A percentile compares a stretch with the other conserved stretches of the same genome.
These are phyloP conservation scores for Adansonia grandidieri DNA, from an alignment of 441 rosid genomes.

Conservation along the genomic window DNA sequence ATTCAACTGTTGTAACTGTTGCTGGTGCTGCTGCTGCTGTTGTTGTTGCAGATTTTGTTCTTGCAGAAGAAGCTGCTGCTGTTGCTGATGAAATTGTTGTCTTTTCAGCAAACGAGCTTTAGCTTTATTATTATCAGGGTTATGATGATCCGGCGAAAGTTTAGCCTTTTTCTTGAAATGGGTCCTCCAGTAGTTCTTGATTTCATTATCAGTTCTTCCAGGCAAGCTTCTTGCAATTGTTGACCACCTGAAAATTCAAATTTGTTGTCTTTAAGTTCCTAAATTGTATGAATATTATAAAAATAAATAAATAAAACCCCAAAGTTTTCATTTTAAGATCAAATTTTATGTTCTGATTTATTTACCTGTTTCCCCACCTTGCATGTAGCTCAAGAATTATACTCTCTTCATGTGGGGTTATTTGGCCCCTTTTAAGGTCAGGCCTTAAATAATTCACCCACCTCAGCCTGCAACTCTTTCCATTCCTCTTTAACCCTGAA, in stretches of 20 bases:
- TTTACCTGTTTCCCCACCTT: constrained; percentile 90
- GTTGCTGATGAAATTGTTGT: constrained; percentile 58
- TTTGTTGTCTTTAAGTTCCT: background rate
- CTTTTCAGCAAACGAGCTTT: constrained; percentile 58
- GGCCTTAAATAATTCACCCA: constrained; percentile 99
- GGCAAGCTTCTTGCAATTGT: constrained; percentile 92
- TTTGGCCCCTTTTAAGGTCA: constrained; percentile 90
- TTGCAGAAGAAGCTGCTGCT: constrained; percentile 30
- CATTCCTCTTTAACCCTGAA: constrained; percentile 83
- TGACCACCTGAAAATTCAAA: constrained; percentile 63
- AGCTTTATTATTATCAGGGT: constrained; percentile 45
- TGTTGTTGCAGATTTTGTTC: constrained; percentile 23
- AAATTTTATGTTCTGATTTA: background rate
- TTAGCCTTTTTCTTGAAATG: constrained; percentile 88
- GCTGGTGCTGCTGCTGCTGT: constrained; percentile 33
- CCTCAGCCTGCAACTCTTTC: constrained; percentile 91
- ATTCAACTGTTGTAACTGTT: constrained; percentile 41
- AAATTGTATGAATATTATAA: background rate
- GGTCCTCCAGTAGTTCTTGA: constrained; percentile 93
- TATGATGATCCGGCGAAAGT: constrained; percentile 38
- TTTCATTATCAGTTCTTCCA: constrained; percentile 89
- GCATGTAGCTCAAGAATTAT: constrained; percentile 87
- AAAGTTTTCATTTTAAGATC: background rate
- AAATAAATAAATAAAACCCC: background rate
- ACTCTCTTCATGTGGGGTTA: constrained; percentile 85